Conservation (phyloP, 2,329 filamentous ascomycete genomes). For the Colletotrichum eremochloae region DNA sequence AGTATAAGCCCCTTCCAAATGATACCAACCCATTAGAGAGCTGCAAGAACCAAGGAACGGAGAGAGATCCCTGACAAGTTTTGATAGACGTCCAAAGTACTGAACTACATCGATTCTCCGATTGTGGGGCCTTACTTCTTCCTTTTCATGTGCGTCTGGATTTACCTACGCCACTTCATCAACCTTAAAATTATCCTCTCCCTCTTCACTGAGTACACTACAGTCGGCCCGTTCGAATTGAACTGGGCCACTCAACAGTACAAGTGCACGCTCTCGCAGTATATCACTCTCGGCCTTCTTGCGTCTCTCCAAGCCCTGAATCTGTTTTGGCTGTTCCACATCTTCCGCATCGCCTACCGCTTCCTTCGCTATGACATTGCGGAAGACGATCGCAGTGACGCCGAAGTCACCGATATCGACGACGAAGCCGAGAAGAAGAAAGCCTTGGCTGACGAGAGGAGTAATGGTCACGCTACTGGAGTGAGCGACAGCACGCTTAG, state of each 20-base stretch:
- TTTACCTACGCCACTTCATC: slow-evolving; percentile 89
- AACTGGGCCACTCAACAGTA: slow-evolving; percentile 84
- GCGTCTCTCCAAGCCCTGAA: slow-evolving; percentile 80
- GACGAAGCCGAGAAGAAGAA: slow-evolving; percentile 45
- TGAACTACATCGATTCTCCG: slow-evolving; percentile 88
- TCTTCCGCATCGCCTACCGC: slow-evolving; percentile 79
- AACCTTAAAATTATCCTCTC: slow-evolving; percentile 84
- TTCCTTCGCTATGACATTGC: slow-evolving; percentile 73
- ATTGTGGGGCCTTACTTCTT: slow-evolving; percentile 88
- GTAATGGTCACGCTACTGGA: slow-evolving; percentile 39
- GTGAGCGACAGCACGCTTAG: slow-evolving; percentile 21
- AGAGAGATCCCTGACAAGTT: slow-evolving; percentile 28
- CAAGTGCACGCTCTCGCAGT: slow-evolving; percentile 79
- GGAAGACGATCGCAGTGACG: slow-evolving; percentile 80
- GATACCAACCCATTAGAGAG: background rate
- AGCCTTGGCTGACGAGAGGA: slow-evolving; percentile 20
- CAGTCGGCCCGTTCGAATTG: slow-evolving; percentile 79
- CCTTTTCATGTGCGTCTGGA: slow-evolving; percentile 85
- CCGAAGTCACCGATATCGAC: slow-evolving; percentile 71
- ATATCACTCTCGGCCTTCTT: slow-evolving; percentile 76
- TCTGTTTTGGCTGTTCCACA: slow-evolving; percentile 85
- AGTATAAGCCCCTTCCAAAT: slow-evolving; percentile 51
- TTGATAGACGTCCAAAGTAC: slow-evolving; percentile 83
- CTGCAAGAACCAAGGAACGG: background rate
- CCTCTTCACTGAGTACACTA: slow-evolving; percentile 80